Conservation (phyloP, 192 early-diverging fungal species). For the Backusella psychrophila region DNA sequence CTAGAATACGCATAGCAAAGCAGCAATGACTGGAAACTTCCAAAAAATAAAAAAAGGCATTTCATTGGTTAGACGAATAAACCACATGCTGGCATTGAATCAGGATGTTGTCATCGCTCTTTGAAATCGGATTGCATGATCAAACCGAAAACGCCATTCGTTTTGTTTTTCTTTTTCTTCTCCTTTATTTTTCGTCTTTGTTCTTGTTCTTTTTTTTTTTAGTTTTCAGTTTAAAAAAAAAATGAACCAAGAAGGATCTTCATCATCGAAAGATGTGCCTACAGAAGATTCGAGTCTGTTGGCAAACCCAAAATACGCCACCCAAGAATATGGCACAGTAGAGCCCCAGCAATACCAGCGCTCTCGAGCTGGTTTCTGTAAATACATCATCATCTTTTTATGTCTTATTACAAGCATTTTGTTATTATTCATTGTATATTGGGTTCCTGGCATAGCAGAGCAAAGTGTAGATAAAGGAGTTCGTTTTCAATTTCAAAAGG, state of each 20-base stretch:
- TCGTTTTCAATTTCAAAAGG: slow-evolving; percentile 13
- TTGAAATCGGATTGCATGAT: not conserved
- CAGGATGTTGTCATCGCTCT: not conserved
- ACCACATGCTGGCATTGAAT: not conserved
- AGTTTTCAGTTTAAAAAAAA: not conserved
- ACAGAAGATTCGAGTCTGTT: not conserved
- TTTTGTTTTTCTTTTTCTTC: not conserved
- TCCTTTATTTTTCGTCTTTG: not conserved
- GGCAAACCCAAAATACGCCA: not conserved
- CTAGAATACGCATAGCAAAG: too few species aligned
- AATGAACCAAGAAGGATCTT: not conserved
- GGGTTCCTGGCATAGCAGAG: slow-evolving; percentile 6
- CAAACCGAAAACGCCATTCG: not conserved
- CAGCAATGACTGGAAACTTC: not conserved
- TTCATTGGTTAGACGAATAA: not conserved
- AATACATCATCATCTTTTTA: not conserved
- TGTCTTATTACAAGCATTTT: not conserved
- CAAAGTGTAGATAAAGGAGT: slow-evolving; percentile 11
- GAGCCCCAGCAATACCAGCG: not conserved
- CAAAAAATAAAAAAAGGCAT: not conserved
- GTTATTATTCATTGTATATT: not conserved
- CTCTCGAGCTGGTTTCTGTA: not conserved
- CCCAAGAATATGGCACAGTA: not conserved
- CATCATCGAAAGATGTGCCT: not conserved
- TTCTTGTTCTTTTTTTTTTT: not conserved